phyloP scores from a whole-genome alignment of 805 yeast genomes.

The Lipomyces yamadae region DNA sequence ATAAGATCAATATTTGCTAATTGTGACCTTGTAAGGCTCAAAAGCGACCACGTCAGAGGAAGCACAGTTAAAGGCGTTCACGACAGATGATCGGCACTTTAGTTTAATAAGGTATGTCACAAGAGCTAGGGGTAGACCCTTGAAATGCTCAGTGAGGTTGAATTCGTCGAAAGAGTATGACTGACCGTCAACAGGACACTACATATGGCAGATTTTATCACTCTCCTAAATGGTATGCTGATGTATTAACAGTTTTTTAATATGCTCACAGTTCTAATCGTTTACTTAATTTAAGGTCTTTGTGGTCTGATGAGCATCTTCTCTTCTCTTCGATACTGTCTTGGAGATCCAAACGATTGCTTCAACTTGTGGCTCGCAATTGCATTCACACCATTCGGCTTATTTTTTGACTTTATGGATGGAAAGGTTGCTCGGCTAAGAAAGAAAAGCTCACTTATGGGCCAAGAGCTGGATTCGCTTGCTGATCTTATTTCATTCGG shows the following conservation, averaged over 20 bases:
- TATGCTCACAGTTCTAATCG: too few relatives aligned
- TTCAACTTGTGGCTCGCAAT: conserved; percentile 75
- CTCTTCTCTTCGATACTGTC: conserved; percentile 79
- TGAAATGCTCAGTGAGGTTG: background rate
- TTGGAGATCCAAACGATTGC: conserved; percentile 67
- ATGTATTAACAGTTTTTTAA: background rate
- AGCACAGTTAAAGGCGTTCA: conserved; percentile 75
- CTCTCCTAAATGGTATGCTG: conserved; percentile 72
- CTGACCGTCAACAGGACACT: conserved; percentile 57
- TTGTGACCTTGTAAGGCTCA: conserved; percentile 1
- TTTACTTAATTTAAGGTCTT: conserved; percentile 52
- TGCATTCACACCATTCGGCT: conserved; percentile 84
- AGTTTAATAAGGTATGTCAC: conserved; percentile 61
- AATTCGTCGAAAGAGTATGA: too few relatives aligned
- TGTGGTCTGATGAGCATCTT: conserved; percentile 91
- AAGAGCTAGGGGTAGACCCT: background rate
- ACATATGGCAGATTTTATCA: conserved; percentile 95
- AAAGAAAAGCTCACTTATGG: conserved; percentile 89
- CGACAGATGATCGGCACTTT: conserved; percentile 82
- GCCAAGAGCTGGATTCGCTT: conserved; percentile 95
- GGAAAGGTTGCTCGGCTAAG: conserved; percentile 96
- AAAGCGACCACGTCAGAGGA: conserved; percentile 44
- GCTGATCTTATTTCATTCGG: conserved; percentile 92
- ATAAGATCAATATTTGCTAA: background rate
- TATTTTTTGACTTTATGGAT: conserved; percentile 94